These are phyloP conservation scores for Aspergillus heteromorphus DNA, from an alignment of 495 filamentous ascomycete genomes.

Conservation along the genomic window DNA sequence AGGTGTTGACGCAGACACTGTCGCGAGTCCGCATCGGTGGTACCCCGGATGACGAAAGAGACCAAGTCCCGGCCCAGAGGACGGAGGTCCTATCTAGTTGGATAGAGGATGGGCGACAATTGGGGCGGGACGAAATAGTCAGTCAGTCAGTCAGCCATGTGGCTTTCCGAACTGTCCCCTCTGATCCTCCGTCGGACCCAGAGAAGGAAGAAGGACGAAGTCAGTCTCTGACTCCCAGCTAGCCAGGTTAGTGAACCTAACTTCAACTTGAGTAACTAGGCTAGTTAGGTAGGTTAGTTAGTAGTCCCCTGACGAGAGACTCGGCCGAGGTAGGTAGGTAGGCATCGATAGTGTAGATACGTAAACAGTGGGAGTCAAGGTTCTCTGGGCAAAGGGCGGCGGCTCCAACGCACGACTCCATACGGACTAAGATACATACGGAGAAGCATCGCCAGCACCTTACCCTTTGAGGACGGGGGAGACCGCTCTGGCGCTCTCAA, in stretches of 20 bases:
- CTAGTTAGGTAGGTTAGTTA: not conserved
- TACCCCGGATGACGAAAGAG: not conserved
- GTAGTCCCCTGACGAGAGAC: not conserved
- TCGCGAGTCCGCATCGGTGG: not conserved
- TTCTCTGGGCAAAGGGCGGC: not conserved
- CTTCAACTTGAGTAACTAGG: too few species aligned
- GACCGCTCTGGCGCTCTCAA: too few species aligned
- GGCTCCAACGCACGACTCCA: not conserved
- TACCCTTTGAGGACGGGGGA: not conserved
- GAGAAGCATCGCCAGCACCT: conserved; percentile 1
- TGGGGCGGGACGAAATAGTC: conserved; percentile 6
- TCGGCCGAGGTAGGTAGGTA: not conserved
- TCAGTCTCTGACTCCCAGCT: not conserved
- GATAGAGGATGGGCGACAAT: not conserved
- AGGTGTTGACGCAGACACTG: too few species aligned
- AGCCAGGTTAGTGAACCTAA: not conserved
- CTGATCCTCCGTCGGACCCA: not conserved
- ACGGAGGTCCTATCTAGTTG: too few species aligned
- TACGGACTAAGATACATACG: not conserved
- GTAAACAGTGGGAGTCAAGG: not conserved
- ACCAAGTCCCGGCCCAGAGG: not conserved
- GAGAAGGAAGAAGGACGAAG: not conserved
- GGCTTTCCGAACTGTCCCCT: conserved; percentile 11
- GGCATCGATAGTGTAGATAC: too few species aligned
- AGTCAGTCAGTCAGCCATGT: conserved; percentile 18